These are phyloP conservation scores for Pleurotus tuoliensis DNA, from an alignment of 768 basidiomycete species.

Conservation along the genomic window DNA sequence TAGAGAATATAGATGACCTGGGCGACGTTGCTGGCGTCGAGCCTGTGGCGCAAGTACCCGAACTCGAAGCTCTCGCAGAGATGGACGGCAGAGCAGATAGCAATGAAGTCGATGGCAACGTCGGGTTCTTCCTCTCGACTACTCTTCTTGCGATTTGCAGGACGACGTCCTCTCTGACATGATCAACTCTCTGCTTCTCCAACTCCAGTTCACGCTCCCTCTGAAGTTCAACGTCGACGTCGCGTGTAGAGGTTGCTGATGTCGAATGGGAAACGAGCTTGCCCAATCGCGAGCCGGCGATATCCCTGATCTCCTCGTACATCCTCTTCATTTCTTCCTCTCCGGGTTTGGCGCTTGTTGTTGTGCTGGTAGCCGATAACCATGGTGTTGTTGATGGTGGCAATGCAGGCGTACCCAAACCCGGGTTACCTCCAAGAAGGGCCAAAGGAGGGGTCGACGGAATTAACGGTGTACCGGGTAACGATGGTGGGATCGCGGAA, in stretches of 20 bases:
- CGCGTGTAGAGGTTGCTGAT: conserved; percentile 28
- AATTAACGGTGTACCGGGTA: background rate
- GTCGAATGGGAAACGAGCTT: conserved; percentile 27
- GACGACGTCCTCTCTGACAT: conserved; percentile 60
- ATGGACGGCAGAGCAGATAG: conserved; percentile 1
- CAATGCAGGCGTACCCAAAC: too few species aligned
- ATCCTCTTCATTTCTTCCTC: conserved; percentile 54
- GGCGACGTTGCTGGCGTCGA: conserved; percentile 8
- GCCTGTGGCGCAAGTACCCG: background rate
- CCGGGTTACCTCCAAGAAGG: conserved; percentile 12
- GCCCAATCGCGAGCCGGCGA: conserved; percentile 59
- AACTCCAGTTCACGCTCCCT: conserved; percentile 12
- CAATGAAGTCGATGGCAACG: background rate
- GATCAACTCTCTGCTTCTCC: conserved; percentile 51
- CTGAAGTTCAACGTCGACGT: conserved; percentile 16
- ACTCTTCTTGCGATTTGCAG: conserved; percentile 59
- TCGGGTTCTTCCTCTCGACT: background rate
- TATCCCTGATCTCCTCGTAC: conserved; percentile 75
- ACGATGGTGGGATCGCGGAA: background rate
- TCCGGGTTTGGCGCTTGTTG: conserved; percentile 29
- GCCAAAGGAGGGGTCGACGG: conserved; percentile 14
- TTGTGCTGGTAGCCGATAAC: too few species aligned
- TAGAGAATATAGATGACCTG: background rate
- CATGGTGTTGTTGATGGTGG: too few species aligned
- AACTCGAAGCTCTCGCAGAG: background rate